Conservation (phyloP, 371 early-diverging fungal species). For the Rozella allomycis region DNA sequence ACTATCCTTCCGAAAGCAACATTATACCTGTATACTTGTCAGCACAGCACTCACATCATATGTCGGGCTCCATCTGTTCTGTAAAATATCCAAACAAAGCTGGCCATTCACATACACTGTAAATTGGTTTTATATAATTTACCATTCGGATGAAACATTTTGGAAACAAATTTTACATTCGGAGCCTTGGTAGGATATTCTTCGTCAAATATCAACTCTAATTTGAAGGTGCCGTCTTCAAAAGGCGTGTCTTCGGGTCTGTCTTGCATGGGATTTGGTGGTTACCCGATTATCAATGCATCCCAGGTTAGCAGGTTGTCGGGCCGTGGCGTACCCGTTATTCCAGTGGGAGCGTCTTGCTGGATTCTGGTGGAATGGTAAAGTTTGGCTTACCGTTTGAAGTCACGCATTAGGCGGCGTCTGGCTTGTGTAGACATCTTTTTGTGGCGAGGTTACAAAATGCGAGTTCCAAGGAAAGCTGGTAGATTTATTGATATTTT, state of each 20-base stretch:
- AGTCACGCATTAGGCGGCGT: conserved; percentile 53
- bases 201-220: conserved; percentile 76
- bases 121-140: conserved; percentile 1
- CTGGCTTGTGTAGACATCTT: conserved; percentile 39
- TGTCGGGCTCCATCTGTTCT: conserved; percentile 62
- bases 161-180: conserved; percentile 79
- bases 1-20: no score
- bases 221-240: conserved; percentile 97
- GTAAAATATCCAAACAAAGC: conserved; percentile 94
- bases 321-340: conserved; percentile 74
- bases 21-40: conserved; percentile 94
- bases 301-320: conserved; percentile 55
- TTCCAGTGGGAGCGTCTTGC: conserved; percentile 71
- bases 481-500: no score
- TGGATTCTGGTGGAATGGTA: no score
- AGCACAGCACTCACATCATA: conserved; percentile 12
- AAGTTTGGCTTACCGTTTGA: no score
- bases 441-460: no score
- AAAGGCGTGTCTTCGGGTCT: conserved; percentile 86
- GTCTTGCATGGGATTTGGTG: conserved; percentile 2
- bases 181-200: conserved; percentile 99
- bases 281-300: conserved; percentile 3
- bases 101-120: conserved; percentile 80
- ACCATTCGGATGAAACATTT: conserved; percentile 98
- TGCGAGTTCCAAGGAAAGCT: no score